phyloP scores from a whole-genome alignment of 352 stramenopile genomes.

The Phytophthora sp. region DNA sequence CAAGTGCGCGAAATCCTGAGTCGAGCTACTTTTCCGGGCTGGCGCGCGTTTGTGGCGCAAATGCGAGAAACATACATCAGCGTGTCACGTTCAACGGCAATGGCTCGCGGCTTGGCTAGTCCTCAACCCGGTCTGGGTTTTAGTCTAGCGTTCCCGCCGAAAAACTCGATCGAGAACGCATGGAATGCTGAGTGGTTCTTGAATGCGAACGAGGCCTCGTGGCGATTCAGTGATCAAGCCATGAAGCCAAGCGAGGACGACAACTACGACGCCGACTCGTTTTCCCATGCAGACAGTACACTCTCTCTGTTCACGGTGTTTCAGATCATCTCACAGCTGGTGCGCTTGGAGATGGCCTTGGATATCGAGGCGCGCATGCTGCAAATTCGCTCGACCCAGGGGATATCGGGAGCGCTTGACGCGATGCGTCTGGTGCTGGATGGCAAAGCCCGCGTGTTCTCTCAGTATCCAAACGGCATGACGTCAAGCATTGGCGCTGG shows the following conservation, averaged over 20 bases:
- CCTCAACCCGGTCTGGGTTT: background rate
- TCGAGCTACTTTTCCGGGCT: constrained; percentile 43
- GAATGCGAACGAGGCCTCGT: constrained; percentile 45
- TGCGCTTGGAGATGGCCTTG: background rate
- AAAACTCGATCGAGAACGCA: constrained; percentile 32
- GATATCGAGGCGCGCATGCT: background rate
- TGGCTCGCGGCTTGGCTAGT: too few relatives aligned
- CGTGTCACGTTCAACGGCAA: too few relatives aligned
- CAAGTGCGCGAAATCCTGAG: constrained; percentile 46
- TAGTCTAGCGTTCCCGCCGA: background rate
- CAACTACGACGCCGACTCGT: background rate
- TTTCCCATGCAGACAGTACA: background rate
- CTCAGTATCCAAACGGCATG: background rate
- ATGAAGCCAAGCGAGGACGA: background rate
- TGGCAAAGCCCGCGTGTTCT: background rate
- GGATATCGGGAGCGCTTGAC: background rate
- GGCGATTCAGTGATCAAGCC: constrained; percentile 21
- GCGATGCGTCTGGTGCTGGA: background rate
- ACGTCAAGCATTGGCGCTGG: background rate
- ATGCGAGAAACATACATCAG: constrained; percentile 53
- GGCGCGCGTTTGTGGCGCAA: constrained; percentile 52
- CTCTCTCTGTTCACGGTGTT: background rate
- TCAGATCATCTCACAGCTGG: background rate
- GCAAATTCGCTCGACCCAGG: background rate
- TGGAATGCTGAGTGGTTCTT: constrained; percentile 56